Evolutionary conservation across 345 rosid species (phyloP).

Genomic region (Raphanus raphanistrum): DNA sequence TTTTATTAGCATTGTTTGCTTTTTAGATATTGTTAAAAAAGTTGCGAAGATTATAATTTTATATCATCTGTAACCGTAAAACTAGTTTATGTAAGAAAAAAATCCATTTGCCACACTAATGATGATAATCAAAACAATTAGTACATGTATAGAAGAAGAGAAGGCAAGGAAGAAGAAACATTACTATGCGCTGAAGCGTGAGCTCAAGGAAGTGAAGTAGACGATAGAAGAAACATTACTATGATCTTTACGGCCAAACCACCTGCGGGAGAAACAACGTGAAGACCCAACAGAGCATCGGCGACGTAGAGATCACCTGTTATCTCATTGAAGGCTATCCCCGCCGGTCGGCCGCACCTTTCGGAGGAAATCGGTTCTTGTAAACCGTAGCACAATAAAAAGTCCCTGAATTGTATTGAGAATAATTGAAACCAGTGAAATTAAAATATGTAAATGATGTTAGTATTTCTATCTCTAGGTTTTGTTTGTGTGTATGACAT

Average conservation of each 20-base stretch:
- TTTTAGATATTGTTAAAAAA: not conserved
- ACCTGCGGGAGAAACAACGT: no score
- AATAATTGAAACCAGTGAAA: not conserved
- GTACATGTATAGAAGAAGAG: not conserved
- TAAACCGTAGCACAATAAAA: conserved; percentile 34
- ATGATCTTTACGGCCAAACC: not conserved
- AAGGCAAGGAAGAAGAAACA: not conserved
- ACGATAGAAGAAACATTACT: no score
- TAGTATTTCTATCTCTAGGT: not conserved
- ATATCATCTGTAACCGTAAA: not conserved
- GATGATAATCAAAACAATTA: not conserved
- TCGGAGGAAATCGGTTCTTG: no score
- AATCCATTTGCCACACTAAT: not conserved
- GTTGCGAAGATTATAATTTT: not conserved
- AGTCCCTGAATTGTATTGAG: conserved; percentile 6
- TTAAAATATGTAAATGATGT: not conserved
- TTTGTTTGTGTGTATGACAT: not conserved
- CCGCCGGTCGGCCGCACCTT: not conserved
- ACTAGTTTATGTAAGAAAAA: not conserved
- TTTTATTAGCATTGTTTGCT: no score
- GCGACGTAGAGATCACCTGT: no score
- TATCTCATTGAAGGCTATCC: no score
- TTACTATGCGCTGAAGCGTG: conserved; percentile 28
- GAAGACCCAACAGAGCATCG: no score
- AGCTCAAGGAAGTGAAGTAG: conserved; percentile 48